phyloP scores from a whole-genome alignment of 805 yeast genomes.

The Wickerhamiella alocasiicola region DNA sequence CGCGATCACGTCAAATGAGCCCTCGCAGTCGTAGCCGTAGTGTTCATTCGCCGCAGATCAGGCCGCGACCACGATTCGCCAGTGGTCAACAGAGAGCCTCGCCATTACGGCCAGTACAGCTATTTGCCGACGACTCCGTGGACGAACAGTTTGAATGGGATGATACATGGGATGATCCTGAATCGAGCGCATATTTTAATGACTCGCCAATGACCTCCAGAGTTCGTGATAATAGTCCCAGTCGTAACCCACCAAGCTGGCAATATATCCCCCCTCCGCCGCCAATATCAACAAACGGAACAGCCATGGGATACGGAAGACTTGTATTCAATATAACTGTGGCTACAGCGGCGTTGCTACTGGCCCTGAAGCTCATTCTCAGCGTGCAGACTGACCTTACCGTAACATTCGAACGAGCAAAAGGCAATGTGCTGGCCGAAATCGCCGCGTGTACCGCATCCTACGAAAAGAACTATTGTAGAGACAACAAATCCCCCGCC shows the following conservation, averaged over 20 bases:
- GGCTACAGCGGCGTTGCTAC: not conserved
- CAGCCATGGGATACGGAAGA: not conserved
- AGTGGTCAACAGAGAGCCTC: not conserved
- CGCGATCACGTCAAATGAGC: not conserved
- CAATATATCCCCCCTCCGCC: not conserved
- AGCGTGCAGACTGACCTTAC: constrained; percentile 3
- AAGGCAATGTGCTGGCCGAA: not conserved
- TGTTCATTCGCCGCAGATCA: not conserved
- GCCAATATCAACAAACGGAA: not conserved
- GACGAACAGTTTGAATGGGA: no score
- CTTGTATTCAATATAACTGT: not conserved
- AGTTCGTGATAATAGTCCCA: not conserved
- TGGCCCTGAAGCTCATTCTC: not conserved
- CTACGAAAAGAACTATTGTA: constrained; percentile 6
- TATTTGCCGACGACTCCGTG: no score
- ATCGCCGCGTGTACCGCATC: constrained; percentile 3
- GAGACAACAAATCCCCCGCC: constrained; percentile 39
- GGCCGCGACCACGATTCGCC: not conserved
- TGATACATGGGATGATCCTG: not conserved
- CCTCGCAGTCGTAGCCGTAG: not conserved
- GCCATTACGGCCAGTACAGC: constrained; percentile 3
- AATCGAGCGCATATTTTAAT: not conserved
- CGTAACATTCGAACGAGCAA: not conserved
- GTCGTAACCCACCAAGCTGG: not conserved
- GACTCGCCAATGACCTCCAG: constrained; percentile 3